Evolutionary conservation across 805 yeast genomes (phyloP).

Genomic region (Saitoella complicata): DNA sequence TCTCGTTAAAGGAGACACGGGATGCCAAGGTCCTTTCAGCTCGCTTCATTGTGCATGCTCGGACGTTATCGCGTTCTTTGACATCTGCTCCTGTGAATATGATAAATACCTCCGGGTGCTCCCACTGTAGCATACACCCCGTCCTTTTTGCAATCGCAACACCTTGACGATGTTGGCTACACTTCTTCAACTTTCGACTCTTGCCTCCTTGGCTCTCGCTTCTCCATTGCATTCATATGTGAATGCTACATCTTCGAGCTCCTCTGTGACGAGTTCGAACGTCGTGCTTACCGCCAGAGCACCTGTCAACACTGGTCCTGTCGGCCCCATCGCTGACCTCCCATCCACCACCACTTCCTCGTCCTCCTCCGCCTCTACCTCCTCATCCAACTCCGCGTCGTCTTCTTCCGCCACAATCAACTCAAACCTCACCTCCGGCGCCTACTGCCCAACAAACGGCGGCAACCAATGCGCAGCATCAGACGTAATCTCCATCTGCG

Average conservation of each 20-base stretch:
- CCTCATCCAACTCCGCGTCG: neutral
- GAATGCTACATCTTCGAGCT: neutral
- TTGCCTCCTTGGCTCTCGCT: neutral
- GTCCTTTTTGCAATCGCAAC: too few relatives aligned
- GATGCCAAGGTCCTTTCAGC: too few relatives aligned
- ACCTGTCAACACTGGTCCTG: too few relatives aligned
- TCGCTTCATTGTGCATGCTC: too few relatives aligned
- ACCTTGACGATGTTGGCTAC: too few relatives aligned
- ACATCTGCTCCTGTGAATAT: too few relatives aligned
- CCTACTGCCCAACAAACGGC: neutral
- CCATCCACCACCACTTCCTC: neutral
- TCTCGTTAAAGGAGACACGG: too few relatives aligned
- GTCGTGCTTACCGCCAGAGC: too few relatives aligned
- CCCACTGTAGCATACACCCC: too few relatives aligned
- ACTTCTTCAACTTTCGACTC: neutral
- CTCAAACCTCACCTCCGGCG: neutral
- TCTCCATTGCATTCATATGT: neutral
- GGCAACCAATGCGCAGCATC: neutral
- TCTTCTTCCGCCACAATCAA: neutral
- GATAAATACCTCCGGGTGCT: too few relatives aligned
- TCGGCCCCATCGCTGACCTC: neutral
- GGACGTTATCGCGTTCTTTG: too few relatives aligned
- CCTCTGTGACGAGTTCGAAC: neutral
- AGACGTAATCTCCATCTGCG: conserved; percentile 1
- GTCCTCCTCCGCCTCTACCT: neutral